These are phyloP conservation scores for Taphrina populina DNA, from an alignment of 1,139 yeast genomes.

Conservation along the genomic window DNA sequence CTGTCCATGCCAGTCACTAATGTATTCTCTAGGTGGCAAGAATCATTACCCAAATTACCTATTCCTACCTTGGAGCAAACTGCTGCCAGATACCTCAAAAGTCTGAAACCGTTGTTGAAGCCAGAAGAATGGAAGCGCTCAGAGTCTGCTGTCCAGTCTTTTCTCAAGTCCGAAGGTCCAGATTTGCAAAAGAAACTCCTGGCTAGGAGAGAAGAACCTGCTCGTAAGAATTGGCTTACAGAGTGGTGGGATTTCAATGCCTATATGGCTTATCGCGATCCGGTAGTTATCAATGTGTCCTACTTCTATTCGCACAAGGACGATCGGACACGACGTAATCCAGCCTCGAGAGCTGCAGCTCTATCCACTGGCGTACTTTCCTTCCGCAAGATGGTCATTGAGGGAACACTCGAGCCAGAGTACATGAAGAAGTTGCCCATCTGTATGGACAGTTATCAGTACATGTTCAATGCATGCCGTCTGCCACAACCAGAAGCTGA, in stretches of 20 bases:
- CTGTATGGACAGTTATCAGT: conserved; percentile 90
- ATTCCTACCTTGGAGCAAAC: conserved; percentile 81
- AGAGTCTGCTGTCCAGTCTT: conserved; percentile 62
- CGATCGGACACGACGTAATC: conserved; percentile 56
- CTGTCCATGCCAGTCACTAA: neutral
- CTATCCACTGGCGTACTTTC: conserved; percentile 49
- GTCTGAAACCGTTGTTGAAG: conserved; percentile 67
- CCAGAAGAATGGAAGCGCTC: conserved; percentile 60
- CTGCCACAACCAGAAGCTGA: conserved; percentile 65
- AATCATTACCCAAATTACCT: conserved; percentile 76
- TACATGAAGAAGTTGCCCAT: conserved; percentile 75
- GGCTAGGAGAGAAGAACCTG: conserved; percentile 57
- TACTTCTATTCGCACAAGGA: conserved; percentile 87
- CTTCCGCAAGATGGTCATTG: conserved; percentile 47
- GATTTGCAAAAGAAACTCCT: conserved; percentile 65
- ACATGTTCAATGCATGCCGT: conserved; percentile 88
- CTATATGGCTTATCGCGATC: conserved; percentile 85
- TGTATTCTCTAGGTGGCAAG: conserved; percentile 55
- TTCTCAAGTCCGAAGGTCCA: conserved; percentile 65
- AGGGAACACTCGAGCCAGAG: conserved; percentile 61
- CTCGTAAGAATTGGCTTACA: conserved; percentile 79
- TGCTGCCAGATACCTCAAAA: conserved; percentile 63
- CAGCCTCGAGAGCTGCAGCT: conserved; percentile 72
- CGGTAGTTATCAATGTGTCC: conserved; percentile 89
- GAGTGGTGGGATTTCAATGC: conserved; percentile 95